Conservation (phyloP, 192 early-diverging fungal genomes). For the Entomortierella chlamydospora region DNA sequence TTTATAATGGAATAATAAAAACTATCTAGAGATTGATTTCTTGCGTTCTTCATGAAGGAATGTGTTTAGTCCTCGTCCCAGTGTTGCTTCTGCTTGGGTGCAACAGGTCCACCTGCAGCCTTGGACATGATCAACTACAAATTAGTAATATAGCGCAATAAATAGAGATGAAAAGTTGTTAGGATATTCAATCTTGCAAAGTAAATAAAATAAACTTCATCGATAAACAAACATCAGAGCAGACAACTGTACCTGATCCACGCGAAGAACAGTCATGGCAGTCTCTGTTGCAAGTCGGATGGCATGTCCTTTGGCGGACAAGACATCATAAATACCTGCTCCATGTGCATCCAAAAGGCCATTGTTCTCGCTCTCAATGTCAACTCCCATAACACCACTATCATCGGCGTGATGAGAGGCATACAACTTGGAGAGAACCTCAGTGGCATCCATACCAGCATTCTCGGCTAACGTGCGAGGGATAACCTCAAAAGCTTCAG, state of each 20-base stretch:
- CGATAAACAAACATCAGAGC: not conserved
- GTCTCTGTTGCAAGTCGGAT: slow-evolving; percentile 92
- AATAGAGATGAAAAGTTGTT: not conserved
- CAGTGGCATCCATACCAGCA: slow-evolving; percentile 94
- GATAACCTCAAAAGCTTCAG: slow-evolving; percentile 93
- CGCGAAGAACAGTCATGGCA: slow-evolving; percentile 92
- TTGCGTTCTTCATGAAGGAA: too few species aligned
- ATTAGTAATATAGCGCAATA: not conserved
- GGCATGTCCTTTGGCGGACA: slow-evolving; percentile 88
- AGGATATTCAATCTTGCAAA: not conserved
- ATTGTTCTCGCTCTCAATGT: slow-evolving; percentile 82
- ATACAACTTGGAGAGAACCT: slow-evolving; percentile 91
- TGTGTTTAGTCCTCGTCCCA: slow-evolving; percentile 81
- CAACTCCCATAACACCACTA: slow-evolving; percentile 74
- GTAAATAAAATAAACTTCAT: not conserved
- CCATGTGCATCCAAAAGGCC: slow-evolving; percentile 82
- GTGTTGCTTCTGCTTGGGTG: slow-evolving; percentile 86
- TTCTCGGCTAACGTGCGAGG: slow-evolving; percentile 95
- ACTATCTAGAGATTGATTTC: not conserved
- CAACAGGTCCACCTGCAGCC: slow-evolving; percentile 94
- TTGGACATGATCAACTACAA: slow-evolving; percentile 96
- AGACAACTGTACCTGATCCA: slow-evolving; percentile 82
- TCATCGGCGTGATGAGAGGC: slow-evolving; percentile 85
- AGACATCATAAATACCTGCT: slow-evolving; percentile 81
- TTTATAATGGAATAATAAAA: too few species aligned